Evolutionary conservation across 116 monocot species (phyloP).

Genomic region (Dioscorea cayenensis): DNA sequence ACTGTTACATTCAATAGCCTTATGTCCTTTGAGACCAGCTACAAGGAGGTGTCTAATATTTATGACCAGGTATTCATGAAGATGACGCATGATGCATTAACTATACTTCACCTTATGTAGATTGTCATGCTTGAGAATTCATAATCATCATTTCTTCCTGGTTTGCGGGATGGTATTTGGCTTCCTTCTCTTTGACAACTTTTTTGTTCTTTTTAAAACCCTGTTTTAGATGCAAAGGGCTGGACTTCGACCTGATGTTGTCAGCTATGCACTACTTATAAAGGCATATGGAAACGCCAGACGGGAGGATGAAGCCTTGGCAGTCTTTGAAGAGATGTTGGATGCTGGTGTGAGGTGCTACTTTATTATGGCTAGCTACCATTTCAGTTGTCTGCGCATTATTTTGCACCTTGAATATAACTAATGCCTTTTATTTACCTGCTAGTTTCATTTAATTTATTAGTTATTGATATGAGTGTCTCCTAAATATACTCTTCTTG

Average conservation of each 20-base stretch:
- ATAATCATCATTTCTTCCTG: neutral
- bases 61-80: slow-evolving; percentile 79
- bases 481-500: too few relatives aligned
- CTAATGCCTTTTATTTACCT: too few relatives aligned
- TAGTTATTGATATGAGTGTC: too few relatives aligned
- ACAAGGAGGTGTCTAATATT: slow-evolving; percentile 89
- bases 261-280: slow-evolving; percentile 95
- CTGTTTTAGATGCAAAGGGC: slow-evolving; percentile 83
- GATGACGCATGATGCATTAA: neutral
- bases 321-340: slow-evolving; percentile 98
- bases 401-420: neutral
- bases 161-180: neutral
- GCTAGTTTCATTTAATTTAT: too few relatives aligned
- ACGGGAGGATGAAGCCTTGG: slow-evolving; percentile 92
- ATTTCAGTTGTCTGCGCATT: neutral
- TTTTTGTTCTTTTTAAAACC: neutral
- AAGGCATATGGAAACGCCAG: slow-evolving; percentile 91
- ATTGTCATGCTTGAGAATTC: neutral
- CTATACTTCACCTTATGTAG: neutral
- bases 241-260: slow-evolving; percentile 87
- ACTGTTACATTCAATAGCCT: slow-evolving; percentile 92
- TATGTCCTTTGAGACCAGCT: slow-evolving; percentile 92
- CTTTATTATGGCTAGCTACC: neutral
- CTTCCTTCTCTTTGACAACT: neutral
- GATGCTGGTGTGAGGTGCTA: slow-evolving; percentile 90